Evolutionary conservation across 805 yeast species (phyloP).

Genomic region (Candida loeiensis): DNA sequence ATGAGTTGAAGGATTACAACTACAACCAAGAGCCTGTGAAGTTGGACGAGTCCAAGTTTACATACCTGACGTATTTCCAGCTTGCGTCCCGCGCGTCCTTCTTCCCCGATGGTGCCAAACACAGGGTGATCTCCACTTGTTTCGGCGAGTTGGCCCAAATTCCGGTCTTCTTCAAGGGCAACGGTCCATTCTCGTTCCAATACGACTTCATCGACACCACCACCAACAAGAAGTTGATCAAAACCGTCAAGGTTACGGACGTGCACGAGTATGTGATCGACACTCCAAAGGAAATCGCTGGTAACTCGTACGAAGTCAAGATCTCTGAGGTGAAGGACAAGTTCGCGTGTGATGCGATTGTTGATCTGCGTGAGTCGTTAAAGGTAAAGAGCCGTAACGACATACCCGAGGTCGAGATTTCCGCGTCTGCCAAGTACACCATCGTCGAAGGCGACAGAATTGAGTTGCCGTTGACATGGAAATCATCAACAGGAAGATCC

Average conservation of each 20-base stretch:
- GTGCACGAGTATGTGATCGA: constrained; percentile 41
- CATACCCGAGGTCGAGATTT: constrained; percentile 47
- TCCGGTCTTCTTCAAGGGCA: constrained; percentile 68
- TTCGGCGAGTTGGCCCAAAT: constrained; percentile 31
- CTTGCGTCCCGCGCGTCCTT: constrained; percentile 53
- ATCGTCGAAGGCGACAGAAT: constrained; percentile 62
- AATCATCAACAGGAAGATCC: constrained; percentile 30
- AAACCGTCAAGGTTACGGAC: constrained; percentile 32
- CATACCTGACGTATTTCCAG: constrained; percentile 68
- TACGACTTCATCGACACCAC: constrained; percentile 60
- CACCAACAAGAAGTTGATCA: constrained; percentile 18
- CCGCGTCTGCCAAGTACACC: constrained; percentile 13
- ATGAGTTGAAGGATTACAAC: constrained; percentile 54
- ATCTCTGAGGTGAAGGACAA: constrained; percentile 67
- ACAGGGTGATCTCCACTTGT: constrained; percentile 26
- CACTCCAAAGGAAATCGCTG: constrained; percentile 54
- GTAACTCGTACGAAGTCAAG: constrained; percentile 70
- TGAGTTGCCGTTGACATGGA: constrained; percentile 50
- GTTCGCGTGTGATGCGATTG: constrained; percentile 73
- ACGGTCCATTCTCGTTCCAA: constrained; percentile 68
- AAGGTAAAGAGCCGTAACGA: constrained; percentile 66
- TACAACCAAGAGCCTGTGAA: constrained; percentile 47
- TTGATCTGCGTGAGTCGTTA: constrained; percentile 52
- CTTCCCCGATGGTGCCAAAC: constrained; percentile 15
- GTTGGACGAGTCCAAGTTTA: constrained; percentile 38